These are phyloP conservation scores for Tuber umbilicatum DNA, from an alignment of 495 filamentous ascomycete species.

Conservation along the genomic window DNA sequence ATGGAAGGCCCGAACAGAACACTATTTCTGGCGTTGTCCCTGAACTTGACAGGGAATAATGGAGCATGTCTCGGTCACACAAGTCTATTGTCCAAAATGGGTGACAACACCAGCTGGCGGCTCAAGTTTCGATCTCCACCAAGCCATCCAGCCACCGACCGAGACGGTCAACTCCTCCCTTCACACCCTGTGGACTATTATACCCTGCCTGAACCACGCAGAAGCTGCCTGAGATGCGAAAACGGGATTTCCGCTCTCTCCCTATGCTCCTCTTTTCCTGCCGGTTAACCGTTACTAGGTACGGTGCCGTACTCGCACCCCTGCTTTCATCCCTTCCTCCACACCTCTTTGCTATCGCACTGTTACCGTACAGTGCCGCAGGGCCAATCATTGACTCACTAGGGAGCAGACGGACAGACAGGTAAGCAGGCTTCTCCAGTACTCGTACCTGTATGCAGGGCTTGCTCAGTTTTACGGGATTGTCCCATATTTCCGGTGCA, in stretches of 20 bases:
- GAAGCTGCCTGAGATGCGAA: neutral
- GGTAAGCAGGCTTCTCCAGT: neutral
- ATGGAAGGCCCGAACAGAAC: neutral
- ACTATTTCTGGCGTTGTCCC: neutral
- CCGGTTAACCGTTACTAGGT: neutral
- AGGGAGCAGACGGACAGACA: neutral
- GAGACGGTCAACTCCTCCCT: neutral
- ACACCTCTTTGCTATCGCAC: neutral
- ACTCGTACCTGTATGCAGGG: neutral
- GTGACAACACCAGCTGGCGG: neutral
- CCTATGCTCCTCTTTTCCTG: too few species aligned
- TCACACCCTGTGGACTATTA: neutral
- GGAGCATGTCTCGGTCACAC: neutral
- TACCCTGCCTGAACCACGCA: neutral
- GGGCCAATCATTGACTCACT: neutral
- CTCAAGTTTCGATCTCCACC: neutral
- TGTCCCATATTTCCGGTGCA: neutral
- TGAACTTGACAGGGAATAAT: neutral
- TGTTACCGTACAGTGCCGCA: neutral
- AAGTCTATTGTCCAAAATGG: neutral
- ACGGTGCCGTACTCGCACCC: neutral
- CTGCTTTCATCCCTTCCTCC: neutral
- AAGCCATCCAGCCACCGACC: neutral
- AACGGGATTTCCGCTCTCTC: neutral
- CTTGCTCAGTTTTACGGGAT: neutral